Percentiles rank a stretch among this genome's conserved stretches.
Evolutionary conservation across 129 eudicot genomes (phyloP).

Genomic region (Flaveria linearis): DNA sequence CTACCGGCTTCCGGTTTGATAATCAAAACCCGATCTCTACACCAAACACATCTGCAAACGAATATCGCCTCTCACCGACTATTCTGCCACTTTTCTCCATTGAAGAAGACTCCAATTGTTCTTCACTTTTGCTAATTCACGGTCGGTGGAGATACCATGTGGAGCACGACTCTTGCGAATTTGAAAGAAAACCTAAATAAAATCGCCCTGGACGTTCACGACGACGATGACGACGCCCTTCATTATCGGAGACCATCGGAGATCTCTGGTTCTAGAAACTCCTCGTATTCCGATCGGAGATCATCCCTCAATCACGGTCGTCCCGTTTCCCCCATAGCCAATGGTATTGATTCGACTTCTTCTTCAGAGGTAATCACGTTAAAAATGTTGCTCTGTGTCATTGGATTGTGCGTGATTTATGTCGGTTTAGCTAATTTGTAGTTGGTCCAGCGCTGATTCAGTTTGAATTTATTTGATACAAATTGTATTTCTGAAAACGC

Average conservation of each 20-base stretch:
- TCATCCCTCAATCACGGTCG: conserved; percentile 49
- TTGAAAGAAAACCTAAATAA: conserved; percentile 79
- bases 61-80: conserved; percentile 34
- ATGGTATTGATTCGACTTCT: conserved; percentile 58
- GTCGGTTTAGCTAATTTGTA: conserved; percentile 18
- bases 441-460: background rate
- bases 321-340: conserved; percentile 54
- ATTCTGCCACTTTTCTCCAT: conserved; percentile 8
- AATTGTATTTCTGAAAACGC: background rate
- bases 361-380: conserved; percentile 51
- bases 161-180: conserved; percentile 85
- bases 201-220: conserved; percentile 88
- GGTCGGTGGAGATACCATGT: conserved; percentile 50
- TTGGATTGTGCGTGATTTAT: background rate
- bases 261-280: conserved; percentile 45
- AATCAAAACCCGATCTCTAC: conserved; percentile 23
- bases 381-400: background rate
- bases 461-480: conserved; percentile 17
- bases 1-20: conserved; percentile 30
- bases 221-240: conserved; percentile 53
- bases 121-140: background rate
- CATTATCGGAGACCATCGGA: conserved; percentile 50
- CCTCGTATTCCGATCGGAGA: conserved; percentile 60
- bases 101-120: background rate
- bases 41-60: conserved; percentile 13